Conservation (phyloP, 1,284 basidiomycete genomes). For the Amylostereum areolatum region DNA sequence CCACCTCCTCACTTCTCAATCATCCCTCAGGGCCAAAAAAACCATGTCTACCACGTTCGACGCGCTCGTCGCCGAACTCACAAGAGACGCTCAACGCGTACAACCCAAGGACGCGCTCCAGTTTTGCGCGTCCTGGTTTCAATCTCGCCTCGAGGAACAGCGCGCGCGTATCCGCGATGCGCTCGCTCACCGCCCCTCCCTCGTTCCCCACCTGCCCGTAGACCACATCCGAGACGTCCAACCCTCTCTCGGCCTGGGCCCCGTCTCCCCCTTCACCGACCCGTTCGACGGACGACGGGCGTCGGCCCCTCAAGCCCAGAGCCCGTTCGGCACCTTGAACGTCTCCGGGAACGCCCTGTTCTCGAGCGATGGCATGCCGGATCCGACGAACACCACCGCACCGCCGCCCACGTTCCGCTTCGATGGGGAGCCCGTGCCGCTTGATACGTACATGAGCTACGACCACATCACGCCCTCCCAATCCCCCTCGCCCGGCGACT, state of each 20-base stretch:
- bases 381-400: slow-evolving; percentile 13
- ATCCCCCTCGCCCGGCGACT: slow-evolving; percentile 48
- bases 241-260: slow-evolving; percentile 21
- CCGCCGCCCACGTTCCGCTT: slow-evolving; percentile 50
- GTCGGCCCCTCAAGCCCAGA: slow-evolving; percentile 44
- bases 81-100: slow-evolving; percentile 78
- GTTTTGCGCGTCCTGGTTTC: slow-evolving; percentile 96
- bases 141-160: slow-evolving; percentile 79
- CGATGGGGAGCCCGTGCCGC: slow-evolving; percentile 50
- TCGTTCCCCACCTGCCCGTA: slow-evolving; percentile 41
- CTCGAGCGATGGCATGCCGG: slow-evolving; percentile 28
- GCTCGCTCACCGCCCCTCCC: slow-evolving; percentile 44
- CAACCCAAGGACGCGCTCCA: slow-evolving; percentile 89
- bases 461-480: slow-evolving; percentile 40
- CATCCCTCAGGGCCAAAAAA: neutral
- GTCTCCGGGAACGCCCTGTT: slow-evolving; percentile 73
- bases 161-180: slow-evolving; percentile 65
- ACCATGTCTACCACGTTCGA: slow-evolving; percentile 49
- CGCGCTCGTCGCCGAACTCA: slow-evolving; percentile 77
- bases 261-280: slow-evolving; percentile 44
- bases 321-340: slow-evolving; percentile 71
- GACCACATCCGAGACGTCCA: slow-evolving; percentile 54
- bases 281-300: slow-evolving; percentile 36
- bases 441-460: slow-evolving; percentile 53
- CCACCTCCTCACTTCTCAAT: neutral